Conservation (phyloP, 75 land plant species). For the Picea sitchensis region DNA sequence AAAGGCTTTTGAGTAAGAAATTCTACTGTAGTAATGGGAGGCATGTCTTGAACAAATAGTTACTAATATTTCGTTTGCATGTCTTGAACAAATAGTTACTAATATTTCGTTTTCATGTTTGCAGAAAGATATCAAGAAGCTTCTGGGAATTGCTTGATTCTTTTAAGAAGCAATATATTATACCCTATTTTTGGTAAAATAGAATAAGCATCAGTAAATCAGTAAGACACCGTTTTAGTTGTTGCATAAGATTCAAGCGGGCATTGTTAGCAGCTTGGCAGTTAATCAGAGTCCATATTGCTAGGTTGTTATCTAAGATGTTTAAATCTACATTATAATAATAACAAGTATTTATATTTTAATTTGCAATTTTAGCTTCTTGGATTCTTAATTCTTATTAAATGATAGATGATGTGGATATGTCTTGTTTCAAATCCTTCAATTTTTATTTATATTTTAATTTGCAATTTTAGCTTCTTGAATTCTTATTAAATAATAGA, state of each 20-base stretch:
- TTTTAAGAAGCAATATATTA: not conserved
- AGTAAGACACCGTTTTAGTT: not conserved
- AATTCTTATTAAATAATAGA: no score
- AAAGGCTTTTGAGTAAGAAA: not conserved
- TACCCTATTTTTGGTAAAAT: not conserved
- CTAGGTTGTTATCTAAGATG: no score
- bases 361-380: no score
- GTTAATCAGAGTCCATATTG: no score
- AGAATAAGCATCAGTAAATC: not conserved
- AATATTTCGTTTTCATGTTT: constrained; percentile 7
- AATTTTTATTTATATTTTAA: no score
- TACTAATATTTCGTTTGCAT: not conserved
- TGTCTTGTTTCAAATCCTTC: no score
- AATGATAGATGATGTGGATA: no score
- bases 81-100: not conserved
- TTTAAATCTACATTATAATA: no score
- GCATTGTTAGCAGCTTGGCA: no score
- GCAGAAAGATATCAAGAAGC: constrained; percentile 17
- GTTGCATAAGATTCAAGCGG: not conserved
- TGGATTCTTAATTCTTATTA: no score
- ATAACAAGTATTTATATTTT: no score
- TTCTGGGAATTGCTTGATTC: constrained; percentile 1
- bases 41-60: not conserved
- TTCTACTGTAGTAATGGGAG: not conserved
- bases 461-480: no score